A percentile compares a stretch with the other conserved stretches of the same genome.
These are phyloP conservation scores for Aeminium ludgeri DNA, from an alignment of 495 filamentous ascomycete species.

Conservation along the genomic window DNA sequence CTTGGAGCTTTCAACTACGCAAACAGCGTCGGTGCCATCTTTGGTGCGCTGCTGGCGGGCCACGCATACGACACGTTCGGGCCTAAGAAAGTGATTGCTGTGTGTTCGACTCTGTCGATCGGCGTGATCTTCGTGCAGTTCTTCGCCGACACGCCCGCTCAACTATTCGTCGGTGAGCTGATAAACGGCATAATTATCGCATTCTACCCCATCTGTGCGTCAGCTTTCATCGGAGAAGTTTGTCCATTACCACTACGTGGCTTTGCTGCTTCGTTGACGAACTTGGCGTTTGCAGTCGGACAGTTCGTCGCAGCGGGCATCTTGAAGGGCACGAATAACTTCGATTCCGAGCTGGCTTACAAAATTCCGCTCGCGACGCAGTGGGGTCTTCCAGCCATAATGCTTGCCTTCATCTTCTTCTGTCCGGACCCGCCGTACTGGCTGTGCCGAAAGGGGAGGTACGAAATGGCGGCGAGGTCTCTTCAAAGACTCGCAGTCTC, in stretches of 20 bases:
- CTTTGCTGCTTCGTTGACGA: conserved; percentile 2
- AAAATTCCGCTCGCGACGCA: conserved; percentile 21
- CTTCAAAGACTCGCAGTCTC: not conserved
- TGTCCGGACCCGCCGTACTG: not conserved
- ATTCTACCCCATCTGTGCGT: conserved; percentile 26
- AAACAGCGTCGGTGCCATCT: not conserved
- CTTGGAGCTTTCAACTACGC: not conserved
- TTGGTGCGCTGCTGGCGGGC: not conserved
- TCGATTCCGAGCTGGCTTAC: conserved; percentile 47
- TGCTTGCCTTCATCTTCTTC: conserved; percentile 1
- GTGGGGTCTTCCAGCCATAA: not conserved
- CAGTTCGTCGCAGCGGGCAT: conserved; percentile 10
- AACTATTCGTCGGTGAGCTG: conserved; percentile 25
- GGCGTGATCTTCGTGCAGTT: conserved; percentile 27
- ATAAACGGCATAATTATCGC: conserved; percentile 25
- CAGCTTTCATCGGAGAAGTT: conserved; percentile 21
- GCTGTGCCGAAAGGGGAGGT: not conserved
- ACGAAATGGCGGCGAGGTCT: not conserved
- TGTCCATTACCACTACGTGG: conserved; percentile 3
- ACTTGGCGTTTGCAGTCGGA: conserved; percentile 6
- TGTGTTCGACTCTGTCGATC: conserved; percentile 23
- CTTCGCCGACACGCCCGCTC: conserved; percentile 22
- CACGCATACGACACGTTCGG: not conserved
- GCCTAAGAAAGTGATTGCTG: conserved; percentile 8
- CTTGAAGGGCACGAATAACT: conserved; percentile 5